Evolutionary conservation across 1,139 yeast genomes (phyloP).

Genomic region (Hyphopichia wangnamkhiaoensis): DNA sequence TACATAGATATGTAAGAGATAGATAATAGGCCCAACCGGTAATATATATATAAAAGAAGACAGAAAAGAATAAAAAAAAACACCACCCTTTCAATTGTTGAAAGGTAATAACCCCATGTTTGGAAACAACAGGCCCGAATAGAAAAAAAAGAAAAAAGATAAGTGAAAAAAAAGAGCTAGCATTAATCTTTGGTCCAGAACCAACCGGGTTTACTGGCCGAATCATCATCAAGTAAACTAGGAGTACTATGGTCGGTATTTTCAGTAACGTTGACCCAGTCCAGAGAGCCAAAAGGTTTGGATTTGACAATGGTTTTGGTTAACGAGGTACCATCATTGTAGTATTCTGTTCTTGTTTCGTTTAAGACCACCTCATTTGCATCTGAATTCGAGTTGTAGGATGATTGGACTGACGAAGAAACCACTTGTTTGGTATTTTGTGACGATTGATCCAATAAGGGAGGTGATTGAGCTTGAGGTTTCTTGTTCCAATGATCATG

Average conservation of each 20-base stretch:
- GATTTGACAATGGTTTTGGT: slow-evolving; percentile 39
- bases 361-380: slow-evolving; percentile 57
- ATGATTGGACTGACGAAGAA: slow-evolving; percentile 51
- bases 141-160: neutral
- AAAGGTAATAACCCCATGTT: neutral
- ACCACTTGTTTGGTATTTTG: slow-evolving; percentile 34
- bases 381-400: slow-evolving; percentile 48
- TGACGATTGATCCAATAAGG: slow-evolving; percentile 11
- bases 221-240: neutral
- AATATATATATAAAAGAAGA: no score
- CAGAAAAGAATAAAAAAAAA: no score
- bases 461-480: slow-evolving; percentile 2
- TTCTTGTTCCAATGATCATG: neutral
- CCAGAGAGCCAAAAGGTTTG: slow-evolving; percentile 34
- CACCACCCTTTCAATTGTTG: no score
- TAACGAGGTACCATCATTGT: slow-evolving; percentile 63
- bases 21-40: no score
- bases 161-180: neutral
- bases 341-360: slow-evolving; percentile 54
- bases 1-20: no score
- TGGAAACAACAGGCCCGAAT: neutral
- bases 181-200: slow-evolving; percentile 13
- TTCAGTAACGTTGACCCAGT: slow-evolving; percentile 33
- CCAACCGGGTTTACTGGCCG: slow-evolving; percentile 14
- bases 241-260: slow-evolving; percentile 9